Evolutionary conservation across 805 yeast species (phyloP).

Genomic region (Metschnikowia similis): DNA sequence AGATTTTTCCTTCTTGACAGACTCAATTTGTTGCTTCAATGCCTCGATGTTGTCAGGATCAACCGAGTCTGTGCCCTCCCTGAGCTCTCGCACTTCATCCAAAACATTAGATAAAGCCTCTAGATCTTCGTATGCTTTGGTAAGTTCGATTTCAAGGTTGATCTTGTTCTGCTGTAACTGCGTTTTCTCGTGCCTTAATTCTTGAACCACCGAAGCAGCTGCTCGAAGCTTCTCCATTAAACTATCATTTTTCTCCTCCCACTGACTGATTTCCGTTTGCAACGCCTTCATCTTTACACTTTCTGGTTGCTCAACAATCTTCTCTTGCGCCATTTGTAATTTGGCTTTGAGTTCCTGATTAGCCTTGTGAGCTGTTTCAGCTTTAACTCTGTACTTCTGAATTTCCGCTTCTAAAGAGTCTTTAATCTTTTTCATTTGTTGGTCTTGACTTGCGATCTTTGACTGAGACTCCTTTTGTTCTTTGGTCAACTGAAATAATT

Average conservation of each 20-base stretch:
- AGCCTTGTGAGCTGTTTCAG: constrained; percentile 19
- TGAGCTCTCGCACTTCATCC: constrained; percentile 8
- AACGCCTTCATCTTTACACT: constrained; percentile 13
- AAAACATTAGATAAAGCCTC: constrained; percentile 8
- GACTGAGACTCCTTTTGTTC: constrained; percentile 52
- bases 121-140: constrained; percentile 13
- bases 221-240: constrained; percentile 40
- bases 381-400: constrained; percentile 18
- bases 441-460: constrained; percentile 39
- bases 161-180: constrained; percentile 5
- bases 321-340: constrained; percentile 17
- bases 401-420: constrained; percentile 33
- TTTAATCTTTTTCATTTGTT: constrained; percentile 28
- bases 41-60: background rate
- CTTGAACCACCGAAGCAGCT: constrained; percentile 33
- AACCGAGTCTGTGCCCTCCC: background rate
- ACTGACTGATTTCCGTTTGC: constrained; percentile 7
- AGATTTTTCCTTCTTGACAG: constrained; percentile 11
- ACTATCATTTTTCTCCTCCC: constrained; percentile 30
- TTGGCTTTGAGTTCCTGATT: constrained; percentile 23
- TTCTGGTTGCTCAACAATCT: background rate
- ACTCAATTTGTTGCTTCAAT: background rate
- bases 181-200: constrained; percentile 21
- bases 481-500: constrained; percentile 60
- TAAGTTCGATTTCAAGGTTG: constrained; percentile 9